Conservation (phyloP, 768 basidiomycete genomes). For the Mycena amicta region DNA sequence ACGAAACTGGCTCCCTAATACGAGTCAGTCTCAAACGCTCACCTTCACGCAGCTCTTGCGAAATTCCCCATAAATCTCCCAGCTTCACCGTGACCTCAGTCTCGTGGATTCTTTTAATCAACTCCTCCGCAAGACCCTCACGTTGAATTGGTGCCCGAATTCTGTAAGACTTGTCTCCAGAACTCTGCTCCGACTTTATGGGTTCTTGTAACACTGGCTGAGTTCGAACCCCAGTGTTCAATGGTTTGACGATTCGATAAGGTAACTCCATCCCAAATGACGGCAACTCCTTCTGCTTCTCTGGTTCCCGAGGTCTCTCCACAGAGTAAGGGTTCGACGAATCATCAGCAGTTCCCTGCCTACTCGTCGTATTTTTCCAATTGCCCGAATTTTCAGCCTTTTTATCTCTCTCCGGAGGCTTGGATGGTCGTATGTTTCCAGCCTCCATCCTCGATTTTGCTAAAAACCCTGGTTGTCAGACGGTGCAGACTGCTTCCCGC, state of each 20-base stretch:
- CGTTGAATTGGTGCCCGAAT: neutral
- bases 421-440: neutral
- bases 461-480: conserved; percentile 16
- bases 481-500: neutral
- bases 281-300: neutral
- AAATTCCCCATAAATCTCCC: neutral
- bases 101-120: neutral
- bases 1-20: neutral
- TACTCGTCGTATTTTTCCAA: neutral
- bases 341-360: neutral
- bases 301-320: no score
- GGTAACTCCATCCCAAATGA: conserved; percentile 2
- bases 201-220: neutral
- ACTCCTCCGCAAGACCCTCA: neutral
- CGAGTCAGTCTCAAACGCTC: neutral
- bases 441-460: conserved; percentile 11
- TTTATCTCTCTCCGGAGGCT: conserved; percentile 10
- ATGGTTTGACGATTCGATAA: conserved; percentile 5
- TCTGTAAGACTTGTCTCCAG: neutral
- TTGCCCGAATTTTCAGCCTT: neutral
- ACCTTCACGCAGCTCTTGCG: neutral
- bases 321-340: no score
- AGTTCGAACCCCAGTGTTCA: conserved; percentile 11
- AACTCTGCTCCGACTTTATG: neutral
- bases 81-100: neutral